A percentile compares a stretch with the other conserved stretches of the same genome.
These are phyloP conservation scores for Hyaloscypha hepaticicola DNA, from an alignment of 495 filamentous ascomycete species.

Conservation along the genomic window DNA sequence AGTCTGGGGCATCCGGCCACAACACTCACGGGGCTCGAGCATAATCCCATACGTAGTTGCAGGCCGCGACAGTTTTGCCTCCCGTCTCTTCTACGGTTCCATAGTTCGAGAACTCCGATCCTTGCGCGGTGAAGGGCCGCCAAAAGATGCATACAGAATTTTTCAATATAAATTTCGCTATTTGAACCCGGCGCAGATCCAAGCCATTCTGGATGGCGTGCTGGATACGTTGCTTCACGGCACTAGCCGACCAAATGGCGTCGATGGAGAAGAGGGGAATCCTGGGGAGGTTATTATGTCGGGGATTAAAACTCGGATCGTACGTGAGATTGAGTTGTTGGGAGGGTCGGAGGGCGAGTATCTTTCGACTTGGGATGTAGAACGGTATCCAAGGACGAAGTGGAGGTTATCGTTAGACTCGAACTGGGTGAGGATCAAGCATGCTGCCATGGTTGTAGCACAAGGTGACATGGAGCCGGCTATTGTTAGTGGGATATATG, in stretches of 20 bases:
- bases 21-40: not conserved
- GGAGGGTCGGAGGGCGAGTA: slow-evolving; percentile 4
- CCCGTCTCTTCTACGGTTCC: slow-evolving; percentile 13
- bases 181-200: not conserved
- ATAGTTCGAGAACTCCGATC: slow-evolving; percentile 4
- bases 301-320: not conserved
- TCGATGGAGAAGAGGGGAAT: not conserved
- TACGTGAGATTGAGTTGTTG: not conserved
- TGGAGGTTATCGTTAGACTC: slow-evolving; percentile 12
- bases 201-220: not conserved
- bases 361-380: slow-evolving; percentile 13
- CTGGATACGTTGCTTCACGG: slow-evolving; percentile 14
- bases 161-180: slow-evolving; percentile 12
- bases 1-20: not conserved
- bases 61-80: slow-evolving; percentile 15
- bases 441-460: not conserved
- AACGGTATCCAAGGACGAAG: slow-evolving; percentile 1
- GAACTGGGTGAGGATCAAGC: slow-evolving; percentile 1
- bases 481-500: not conserved
- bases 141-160: not conserved
- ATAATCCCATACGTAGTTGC: slow-evolving; percentile 13
- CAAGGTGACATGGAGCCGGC: not conserved
- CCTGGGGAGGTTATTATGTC: not conserved
- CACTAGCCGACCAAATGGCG: not conserved
- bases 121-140: not conserved